Conservation (phyloP, 2,329 filamentous ascomycete species). For the Sporothrix brunneoviolacea region DNA sequence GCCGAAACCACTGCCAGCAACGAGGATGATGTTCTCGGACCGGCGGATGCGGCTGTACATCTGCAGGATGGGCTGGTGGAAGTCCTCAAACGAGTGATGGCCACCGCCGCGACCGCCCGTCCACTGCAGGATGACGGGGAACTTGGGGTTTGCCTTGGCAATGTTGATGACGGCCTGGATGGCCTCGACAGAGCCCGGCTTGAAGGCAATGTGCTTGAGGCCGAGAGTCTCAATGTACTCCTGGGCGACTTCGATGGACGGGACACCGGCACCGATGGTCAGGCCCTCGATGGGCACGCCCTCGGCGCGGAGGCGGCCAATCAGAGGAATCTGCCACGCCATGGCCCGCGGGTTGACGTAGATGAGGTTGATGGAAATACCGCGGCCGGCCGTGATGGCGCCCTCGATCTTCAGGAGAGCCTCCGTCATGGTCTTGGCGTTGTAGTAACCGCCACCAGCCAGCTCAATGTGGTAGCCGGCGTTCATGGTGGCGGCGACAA, state of each 20-base stretch:
- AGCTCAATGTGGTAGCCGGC: conserved; percentile 92
- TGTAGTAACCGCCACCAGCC: conserved; percentile 84
- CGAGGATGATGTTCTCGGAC: conserved; percentile 77
- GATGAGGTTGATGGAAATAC: conserved; percentile 84
- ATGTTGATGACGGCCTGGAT: conserved; percentile 90
- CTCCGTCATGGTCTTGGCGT: conserved; percentile 72
- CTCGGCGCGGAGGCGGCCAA: conserved; percentile 72
- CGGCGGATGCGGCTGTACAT: conserved; percentile 88
- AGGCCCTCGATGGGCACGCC: conserved; percentile 88
- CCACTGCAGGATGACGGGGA: conserved; percentile 93
- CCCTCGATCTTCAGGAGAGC: conserved; percentile 81
- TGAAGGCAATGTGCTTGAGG: conserved; percentile 90
- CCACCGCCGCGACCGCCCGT: conserved; percentile 90
- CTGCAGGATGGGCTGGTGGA: conserved; percentile 83
- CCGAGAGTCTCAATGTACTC: conserved; percentile 91
- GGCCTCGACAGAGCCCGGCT: conserved; percentile 81
- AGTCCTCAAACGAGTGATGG: conserved; percentile 92
- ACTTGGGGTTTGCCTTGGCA: conserved; percentile 85
- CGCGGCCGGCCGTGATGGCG: conserved; percentile 73
- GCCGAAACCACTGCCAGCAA: conserved; percentile 89
- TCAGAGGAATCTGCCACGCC: conserved; percentile 84
- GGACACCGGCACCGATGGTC: conserved; percentile 88
- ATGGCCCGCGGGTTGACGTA: conserved; percentile 87
- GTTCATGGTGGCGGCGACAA: conserved; percentile 87
- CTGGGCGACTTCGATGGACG: conserved; percentile 85